Evolutionary conservation across 257 asterid species (phyloP).

Genomic region (Asclepias syriaca): DNA sequence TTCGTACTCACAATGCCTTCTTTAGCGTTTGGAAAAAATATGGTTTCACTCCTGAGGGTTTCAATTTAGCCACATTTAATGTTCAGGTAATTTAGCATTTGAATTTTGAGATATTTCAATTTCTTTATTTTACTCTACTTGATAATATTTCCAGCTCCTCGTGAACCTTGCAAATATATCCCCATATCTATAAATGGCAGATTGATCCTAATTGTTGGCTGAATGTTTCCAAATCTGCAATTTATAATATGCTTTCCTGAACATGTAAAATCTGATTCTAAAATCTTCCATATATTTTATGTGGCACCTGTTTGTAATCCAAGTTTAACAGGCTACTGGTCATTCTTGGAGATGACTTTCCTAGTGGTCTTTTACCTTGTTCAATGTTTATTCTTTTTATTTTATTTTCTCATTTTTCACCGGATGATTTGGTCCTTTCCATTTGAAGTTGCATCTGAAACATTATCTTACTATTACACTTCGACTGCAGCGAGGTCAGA

Average conservation of each 20-base stretch:
- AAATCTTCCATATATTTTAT: not conserved
- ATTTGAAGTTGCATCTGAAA: not conserved
- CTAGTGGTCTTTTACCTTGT: slow-evolving; percentile 4
- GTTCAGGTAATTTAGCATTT: slow-evolving; percentile 62
- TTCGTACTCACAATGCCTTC: slow-evolving; percentile 91
- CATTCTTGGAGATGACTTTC: not conserved
- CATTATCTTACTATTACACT: slow-evolving; percentile 12
- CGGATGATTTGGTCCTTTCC: not conserved
- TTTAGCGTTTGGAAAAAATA: slow-evolving; percentile 92
- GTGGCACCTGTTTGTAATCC: not conserved
- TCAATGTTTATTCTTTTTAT: not conserved
- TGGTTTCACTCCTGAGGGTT: slow-evolving; percentile 99
- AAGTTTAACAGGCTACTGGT: not conserved
- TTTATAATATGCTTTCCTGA: not conserved
- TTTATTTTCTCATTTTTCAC: not conserved
- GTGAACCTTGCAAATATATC: not conserved
- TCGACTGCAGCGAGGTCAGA: slow-evolving; percentile 84
- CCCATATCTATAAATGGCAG: not conserved
- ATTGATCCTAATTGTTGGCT: not conserved
- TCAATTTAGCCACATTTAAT: slow-evolving; percentile 79
- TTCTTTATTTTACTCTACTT: slow-evolving; percentile 2
- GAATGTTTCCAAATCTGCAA: not conserved
- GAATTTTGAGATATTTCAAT: slow-evolving; percentile 10
- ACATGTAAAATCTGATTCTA: not conserved
- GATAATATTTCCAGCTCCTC: not conserved